A percentile compares a stretch with the other conserved stretches of the same genome.
Evolutionary conservation across 495 filamentous ascomycete species (phyloP).

Genomic region (Podospora pseudoanserina): DNA sequence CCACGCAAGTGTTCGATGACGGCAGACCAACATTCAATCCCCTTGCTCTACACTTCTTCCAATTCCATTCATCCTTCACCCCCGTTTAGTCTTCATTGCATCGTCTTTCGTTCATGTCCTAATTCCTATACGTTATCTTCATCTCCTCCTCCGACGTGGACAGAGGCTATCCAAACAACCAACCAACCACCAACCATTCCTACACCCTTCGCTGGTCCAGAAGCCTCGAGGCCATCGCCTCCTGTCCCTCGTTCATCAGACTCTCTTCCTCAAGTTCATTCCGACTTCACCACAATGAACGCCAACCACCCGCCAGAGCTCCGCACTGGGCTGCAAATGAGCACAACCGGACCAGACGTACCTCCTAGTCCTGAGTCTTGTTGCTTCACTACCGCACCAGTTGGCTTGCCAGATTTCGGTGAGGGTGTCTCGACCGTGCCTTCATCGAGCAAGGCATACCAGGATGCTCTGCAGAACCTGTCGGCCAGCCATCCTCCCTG

Average conservation of each 20-base stretch:
- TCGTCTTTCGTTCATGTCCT: constrained; percentile 8
- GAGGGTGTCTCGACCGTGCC: background rate
- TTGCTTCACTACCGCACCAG: constrained; percentile 5
- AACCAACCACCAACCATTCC: background rate
- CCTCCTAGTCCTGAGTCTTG: background rate
- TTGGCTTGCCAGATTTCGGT: background rate
- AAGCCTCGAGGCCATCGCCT: background rate
- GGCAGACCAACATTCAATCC: background rate
- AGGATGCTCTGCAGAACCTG: constrained; percentile 7
- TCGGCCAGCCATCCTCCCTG: constrained; percentile 14
- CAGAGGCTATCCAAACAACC: background rate
- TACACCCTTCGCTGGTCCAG: background rate
- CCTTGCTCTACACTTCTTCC: background rate
- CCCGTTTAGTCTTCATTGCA: background rate
- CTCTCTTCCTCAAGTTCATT: background rate
- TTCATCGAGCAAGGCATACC: constrained; percentile 13
- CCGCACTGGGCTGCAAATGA: background rate
- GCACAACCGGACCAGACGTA: background rate
- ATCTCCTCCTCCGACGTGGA: background rate
- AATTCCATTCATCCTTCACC: background rate
- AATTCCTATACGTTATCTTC: background rate
- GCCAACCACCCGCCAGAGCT: constrained; percentile 10
- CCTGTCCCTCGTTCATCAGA: background rate
- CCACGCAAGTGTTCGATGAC: background rate
- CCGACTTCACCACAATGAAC: constrained; percentile 11